phyloP scores from a whole-genome alignment of 306 rosid species.

The Rubus idaeus region DNA sequence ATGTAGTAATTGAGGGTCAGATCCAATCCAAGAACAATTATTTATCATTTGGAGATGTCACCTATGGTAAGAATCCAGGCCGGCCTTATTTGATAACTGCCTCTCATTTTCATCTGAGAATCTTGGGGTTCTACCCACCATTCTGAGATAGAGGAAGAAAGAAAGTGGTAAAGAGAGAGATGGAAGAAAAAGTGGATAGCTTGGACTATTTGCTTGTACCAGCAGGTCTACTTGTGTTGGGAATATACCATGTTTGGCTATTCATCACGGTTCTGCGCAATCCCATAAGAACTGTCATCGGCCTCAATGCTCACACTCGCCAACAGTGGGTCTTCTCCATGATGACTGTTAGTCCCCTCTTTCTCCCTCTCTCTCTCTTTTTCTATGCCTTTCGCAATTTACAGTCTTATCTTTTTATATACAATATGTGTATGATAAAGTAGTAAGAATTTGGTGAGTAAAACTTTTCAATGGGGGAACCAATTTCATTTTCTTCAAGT shows the following conservation, averaged over 20 bases:
- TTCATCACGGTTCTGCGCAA: slow-evolving; percentile 35
- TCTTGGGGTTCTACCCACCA: slow-evolving; percentile 3
- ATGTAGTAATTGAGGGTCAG: not conserved
- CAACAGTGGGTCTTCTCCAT: slow-evolving; percentile 71
- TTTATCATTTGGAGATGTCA: not conserved
- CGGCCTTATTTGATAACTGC: not conserved
- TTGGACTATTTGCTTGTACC: slow-evolving; percentile 60
- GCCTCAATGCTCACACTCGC: slow-evolving; percentile 66
- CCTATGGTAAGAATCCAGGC: not conserved
- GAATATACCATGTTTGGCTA: slow-evolving; percentile 64
- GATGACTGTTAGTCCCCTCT: slow-evolving; percentile 62
- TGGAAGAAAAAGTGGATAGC: slow-evolving; percentile 24
- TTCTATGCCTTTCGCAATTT: not conserved
- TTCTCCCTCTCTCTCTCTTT: slow-evolving; percentile 14
- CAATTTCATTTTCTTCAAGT: not conserved
- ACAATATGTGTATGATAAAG: not conserved
- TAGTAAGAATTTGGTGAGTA: not conserved
- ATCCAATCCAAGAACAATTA: slow-evolving; percentile 1
- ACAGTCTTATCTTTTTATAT: not conserved
- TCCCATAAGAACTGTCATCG: slow-evolving; percentile 74
- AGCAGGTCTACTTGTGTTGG: slow-evolving; percentile 53
- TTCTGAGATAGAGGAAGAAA: not conserved
- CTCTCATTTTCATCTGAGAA: not conserved
- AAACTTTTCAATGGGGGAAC: not conserved
- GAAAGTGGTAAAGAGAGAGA: not conserved